Evolutionary conservation across 2,329 filamentous ascomycete species (phyloP).

Genomic region (Cladosporium sp.): DNA sequence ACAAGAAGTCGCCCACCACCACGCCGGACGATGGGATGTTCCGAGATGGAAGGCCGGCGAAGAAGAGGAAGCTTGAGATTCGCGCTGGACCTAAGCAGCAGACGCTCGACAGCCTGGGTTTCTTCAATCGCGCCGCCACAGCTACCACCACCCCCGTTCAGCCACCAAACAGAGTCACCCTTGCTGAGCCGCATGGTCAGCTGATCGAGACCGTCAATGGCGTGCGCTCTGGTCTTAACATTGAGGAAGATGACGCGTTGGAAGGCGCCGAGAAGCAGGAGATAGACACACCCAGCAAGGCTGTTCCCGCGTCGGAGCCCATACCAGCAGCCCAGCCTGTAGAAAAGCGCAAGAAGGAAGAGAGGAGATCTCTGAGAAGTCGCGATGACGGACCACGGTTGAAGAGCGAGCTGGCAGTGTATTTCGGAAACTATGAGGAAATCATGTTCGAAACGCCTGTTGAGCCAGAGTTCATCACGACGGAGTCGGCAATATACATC

Average conservation of each 20-base stretch:
- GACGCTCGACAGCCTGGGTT: constrained; percentile 26
- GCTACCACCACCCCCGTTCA: constrained; percentile 24
- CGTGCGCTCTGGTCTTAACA: constrained; percentile 40
- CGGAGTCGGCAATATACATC: constrained; percentile 33
- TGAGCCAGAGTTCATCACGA: constrained; percentile 65
- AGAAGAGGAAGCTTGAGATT: constrained; percentile 34
- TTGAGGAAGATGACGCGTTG: constrained; percentile 37
- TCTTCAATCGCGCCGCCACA: constrained; percentile 29
- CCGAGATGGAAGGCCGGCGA: constrained; percentile 31
- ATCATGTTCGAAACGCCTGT: constrained; percentile 81
- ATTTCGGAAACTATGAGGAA: constrained; percentile 93
- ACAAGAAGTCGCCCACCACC: not conserved
- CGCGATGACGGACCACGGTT: constrained; percentile 78
- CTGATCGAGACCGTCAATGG: constrained; percentile 48
- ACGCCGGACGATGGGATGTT: constrained; percentile 19
- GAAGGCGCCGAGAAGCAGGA: constrained; percentile 2
- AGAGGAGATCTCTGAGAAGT: constrained; percentile 78
- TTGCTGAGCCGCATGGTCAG: constrained; percentile 47
- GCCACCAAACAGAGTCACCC: constrained; percentile 47
- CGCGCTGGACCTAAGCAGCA: constrained; percentile 28
- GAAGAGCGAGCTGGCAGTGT: constrained; percentile 87
- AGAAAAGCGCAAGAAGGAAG: constrained; percentile 44
- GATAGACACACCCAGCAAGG: constrained; percentile 16
- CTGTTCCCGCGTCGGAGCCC: constrained; percentile 26
- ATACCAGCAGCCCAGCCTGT: constrained; percentile 27